Conservation (phyloP, 805 yeast genomes). For the Jamesozyma jinghongensis region DNA sequence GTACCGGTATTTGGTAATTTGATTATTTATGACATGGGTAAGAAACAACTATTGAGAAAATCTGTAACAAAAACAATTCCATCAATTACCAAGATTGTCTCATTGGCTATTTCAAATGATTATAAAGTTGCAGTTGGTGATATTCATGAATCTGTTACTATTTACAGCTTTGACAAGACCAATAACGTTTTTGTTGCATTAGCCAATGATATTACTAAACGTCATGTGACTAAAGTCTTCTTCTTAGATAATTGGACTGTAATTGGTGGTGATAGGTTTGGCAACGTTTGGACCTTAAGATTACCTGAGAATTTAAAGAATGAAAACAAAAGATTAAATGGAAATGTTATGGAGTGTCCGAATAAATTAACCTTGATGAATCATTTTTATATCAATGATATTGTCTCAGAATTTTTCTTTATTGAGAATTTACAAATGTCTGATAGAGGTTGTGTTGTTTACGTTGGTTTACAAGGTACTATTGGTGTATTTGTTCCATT, state of each 20-base stretch:
- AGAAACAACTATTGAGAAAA: slow-evolving; percentile 67
- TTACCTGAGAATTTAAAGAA: slow-evolving; percentile 38
- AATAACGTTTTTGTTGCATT: slow-evolving; percentile 49
- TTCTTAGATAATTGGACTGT: slow-evolving; percentile 69
- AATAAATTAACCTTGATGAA: slow-evolving; percentile 41
- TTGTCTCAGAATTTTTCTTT: slow-evolving; percentile 51
- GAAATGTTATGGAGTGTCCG: slow-evolving; percentile 30
- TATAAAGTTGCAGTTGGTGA: slow-evolving; percentile 64
- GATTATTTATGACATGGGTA: slow-evolving; percentile 64
- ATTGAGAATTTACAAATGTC: slow-evolving; percentile 25
- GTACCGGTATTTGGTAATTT: slow-evolving; percentile 48
- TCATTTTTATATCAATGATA: slow-evolving; percentile 63
- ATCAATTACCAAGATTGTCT: slow-evolving; percentile 41
- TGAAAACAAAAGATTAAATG: slow-evolving; percentile 4
- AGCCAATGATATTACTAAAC: slow-evolving; percentile 57
- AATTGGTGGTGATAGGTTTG: slow-evolving; percentile 81
- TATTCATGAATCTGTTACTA: slow-evolving; percentile 52
- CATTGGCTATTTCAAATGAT: slow-evolving; percentile 43
- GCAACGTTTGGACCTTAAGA: slow-evolving; percentile 64
- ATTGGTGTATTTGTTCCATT: slow-evolving; percentile 69
- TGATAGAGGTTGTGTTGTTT: slow-evolving; percentile 58
- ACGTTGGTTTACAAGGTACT: slow-evolving; percentile 74
- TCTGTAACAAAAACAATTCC: slow-evolving; percentile 38
- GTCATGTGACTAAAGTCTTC: slow-evolving; percentile 55
- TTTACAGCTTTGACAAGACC: slow-evolving; percentile 42